Conservation (phyloP, 2,329 filamentous ascomycete species). For the Chaetomium sp. region DNA sequence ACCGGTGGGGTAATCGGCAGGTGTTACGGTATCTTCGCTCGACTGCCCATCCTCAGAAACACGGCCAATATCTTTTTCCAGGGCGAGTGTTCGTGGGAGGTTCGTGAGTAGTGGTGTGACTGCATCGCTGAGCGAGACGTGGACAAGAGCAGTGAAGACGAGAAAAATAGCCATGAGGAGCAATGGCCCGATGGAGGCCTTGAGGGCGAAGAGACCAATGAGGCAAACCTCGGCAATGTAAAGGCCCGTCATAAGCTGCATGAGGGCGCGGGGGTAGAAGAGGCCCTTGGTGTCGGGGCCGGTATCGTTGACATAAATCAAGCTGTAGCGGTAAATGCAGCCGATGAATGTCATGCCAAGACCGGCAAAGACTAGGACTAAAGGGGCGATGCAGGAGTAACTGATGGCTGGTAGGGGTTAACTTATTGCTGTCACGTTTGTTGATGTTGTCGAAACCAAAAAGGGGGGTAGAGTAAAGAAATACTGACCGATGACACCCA, state of each 20-base stretch:
- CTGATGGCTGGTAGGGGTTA: conserved; percentile 47
- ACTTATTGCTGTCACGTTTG: background rate
- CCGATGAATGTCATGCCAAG: conserved; percentile 75
- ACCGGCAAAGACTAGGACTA: conserved; percentile 74
- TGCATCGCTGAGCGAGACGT: conserved; percentile 63
- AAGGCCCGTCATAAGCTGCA: conserved; percentile 76
- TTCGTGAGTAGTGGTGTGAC: conserved; percentile 66
- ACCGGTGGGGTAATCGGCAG: conserved; percentile 6
- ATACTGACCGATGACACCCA: conserved; percentile 57
- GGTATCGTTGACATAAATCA: conserved; percentile 74
- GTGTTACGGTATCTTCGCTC: conserved; percentile 10
- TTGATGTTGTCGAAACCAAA: background rate
- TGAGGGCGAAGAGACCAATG: conserved; percentile 72
- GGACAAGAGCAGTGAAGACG: conserved; percentile 69
- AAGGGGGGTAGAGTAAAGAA: conserved; percentile 13
- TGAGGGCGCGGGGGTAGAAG: conserved; percentile 79
- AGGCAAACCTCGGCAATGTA: conserved; percentile 76
- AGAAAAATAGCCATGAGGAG: conserved; percentile 70
- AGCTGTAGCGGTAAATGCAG: conserved; percentile 77
- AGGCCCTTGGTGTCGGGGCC: conserved; percentile 82
- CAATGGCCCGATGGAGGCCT: conserved; percentile 60
- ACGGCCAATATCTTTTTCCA: conserved; percentile 25
- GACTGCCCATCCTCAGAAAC: conserved; percentile 16
- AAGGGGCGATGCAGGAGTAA: conserved; percentile 76
- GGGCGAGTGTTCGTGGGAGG: conserved; percentile 60